Base-by-base conservation (phyloP, 768 basidiomycete species). In the Trametes punicea region DNA sequence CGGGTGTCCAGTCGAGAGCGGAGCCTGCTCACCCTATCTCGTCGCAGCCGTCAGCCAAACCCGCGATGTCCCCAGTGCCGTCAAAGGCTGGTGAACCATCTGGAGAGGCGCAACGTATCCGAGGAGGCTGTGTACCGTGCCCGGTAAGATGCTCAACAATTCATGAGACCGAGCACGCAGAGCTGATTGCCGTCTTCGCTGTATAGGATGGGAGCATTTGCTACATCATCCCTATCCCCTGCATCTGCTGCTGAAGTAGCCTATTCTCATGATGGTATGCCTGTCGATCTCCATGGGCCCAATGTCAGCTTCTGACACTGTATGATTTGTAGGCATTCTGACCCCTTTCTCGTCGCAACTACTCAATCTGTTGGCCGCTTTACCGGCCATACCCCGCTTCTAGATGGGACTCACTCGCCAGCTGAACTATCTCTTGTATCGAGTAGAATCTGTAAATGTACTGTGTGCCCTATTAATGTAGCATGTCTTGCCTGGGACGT, bases 211-310 rank as follows among this genome's bases (percentile, higher is more conserved):
- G 52, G 6, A 54, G 52, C 27, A 54, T 54, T 25, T 54, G 52
- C 26, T 54, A 54, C 26, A 54, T 54, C 34, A 54, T 54, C 16
- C 52, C 52, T 11, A 54, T 54, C 11, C 52, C 52, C 4, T 54
- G 52, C 21, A 26, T 54, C 44, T 54, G 52, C 42, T 54, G 52
- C 18, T 54, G n/a, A 46, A 8, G 10, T 5, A 42, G 10, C 6
- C 11, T 10, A 23, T 41, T 23, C 11, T 26, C 25, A 26, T 5
- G 15, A 6, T 44, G 10, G 4, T 15, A 13, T 3, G 25, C 16
- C 23, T 8, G 31, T 31, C 7, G 31, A 31, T 31, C 8, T 31
- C 13, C 8, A 8, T 13, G 31, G 13, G 13, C 13, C 8, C 13
- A 7, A 7, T 7, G 31, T 31, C 31, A 31, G 7, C 31, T 31